Percentiles rank a stretch among this genome's conserved stretches.
These are phyloP conservation scores for Ustilago shanxiensis DNA, from an alignment of 1,284 basidiomycete species.

Conservation along the genomic window DNA sequence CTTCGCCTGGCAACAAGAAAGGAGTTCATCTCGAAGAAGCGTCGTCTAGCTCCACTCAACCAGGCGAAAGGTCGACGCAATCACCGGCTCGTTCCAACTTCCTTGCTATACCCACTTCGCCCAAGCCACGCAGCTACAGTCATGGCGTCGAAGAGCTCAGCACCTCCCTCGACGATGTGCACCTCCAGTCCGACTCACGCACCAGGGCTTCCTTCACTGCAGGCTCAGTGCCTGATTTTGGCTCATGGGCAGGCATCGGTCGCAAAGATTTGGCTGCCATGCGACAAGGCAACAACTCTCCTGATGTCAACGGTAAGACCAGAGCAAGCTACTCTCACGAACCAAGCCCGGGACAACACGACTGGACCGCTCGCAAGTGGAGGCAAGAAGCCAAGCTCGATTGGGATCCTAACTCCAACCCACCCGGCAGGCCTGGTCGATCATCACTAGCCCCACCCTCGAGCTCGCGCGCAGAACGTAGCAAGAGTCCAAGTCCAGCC, in stretches of 20 bases:
- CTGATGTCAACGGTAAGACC: slow-evolving; percentile 8
- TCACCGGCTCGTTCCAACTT: slow-evolving; percentile 3
- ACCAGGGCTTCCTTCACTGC: slow-evolving; percentile 27
- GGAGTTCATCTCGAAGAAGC: neutral
- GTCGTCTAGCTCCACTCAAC: slow-evolving; percentile 2
- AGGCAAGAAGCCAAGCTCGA: slow-evolving; percentile 47
- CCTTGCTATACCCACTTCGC: slow-evolving; percentile 17
- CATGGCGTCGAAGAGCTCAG: slow-evolving; percentile 23
- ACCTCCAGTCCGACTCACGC: slow-evolving; percentile 15
- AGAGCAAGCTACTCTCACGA: slow-evolving; percentile 24
- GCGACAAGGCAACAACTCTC: slow-evolving; percentile 25
- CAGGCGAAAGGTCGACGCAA: neutral
- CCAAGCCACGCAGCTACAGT: slow-evolving; percentile 37
- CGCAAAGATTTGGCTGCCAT: slow-evolving; percentile 59
- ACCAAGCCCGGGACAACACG: slow-evolving; percentile 41
- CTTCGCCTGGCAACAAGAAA: slow-evolving; percentile 4
- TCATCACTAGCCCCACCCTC: slow-evolving; percentile 17
- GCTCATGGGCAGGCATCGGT: slow-evolving; percentile 51
- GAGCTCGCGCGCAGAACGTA: slow-evolving; percentile 17
- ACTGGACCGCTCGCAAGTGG: slow-evolving; percentile 48
- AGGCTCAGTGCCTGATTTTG: slow-evolving; percentile 15
- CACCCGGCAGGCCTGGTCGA: slow-evolving; percentile 9
- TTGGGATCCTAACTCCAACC: slow-evolving; percentile 39
- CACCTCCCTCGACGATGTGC: slow-evolving; percentile 11
- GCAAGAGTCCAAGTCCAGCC: slow-evolving; percentile 30